Evolutionary conservation across 441 rosid genomes (phyloP).

Genomic region (Adansonia madagascariensis): DNA sequence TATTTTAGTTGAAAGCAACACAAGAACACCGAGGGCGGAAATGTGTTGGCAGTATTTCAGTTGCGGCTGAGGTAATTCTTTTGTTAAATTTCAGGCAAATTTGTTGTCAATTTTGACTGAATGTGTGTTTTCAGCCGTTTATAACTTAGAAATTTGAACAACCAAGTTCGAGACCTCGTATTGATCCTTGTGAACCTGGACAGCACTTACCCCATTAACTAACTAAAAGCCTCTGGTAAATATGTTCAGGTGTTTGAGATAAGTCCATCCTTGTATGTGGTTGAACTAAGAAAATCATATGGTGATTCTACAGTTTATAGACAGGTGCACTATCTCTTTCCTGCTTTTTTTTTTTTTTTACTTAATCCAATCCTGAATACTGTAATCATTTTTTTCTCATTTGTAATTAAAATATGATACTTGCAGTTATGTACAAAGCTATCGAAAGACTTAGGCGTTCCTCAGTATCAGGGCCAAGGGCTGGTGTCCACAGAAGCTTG

Average conservation of each 20-base stretch:
- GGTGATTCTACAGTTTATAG: conserved; percentile 83
- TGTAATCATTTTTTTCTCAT: neutral
- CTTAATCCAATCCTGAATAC: neutral
- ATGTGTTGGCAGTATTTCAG: conserved; percentile 64
- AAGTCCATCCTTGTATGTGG: conserved; percentile 78
- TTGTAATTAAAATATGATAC: neutral
- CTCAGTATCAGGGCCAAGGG: conserved; percentile 31
- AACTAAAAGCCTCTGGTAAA: neutral
- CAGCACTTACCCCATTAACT: no score
- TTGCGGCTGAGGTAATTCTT: conserved; percentile 79
- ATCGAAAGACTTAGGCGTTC: conserved; percentile 66
- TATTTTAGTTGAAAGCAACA: conserved; percentile 66
- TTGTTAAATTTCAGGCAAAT: neutral
- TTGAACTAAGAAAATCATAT: conserved; percentile 79
- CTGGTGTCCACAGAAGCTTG: conserved; percentile 40
- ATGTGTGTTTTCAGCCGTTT: neutral
- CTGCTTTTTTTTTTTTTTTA: neutral
- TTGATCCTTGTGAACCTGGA: neutral
- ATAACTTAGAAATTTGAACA: neutral
- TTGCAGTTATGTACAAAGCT: conserved; percentile 84
- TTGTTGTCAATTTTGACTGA: neutral
- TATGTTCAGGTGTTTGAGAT: conserved; percentile 70
- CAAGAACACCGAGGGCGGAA: conserved; percentile 62
- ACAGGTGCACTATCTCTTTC: conserved; percentile 53
- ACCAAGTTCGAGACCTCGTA: neutral